Evolutionary conservation across 768 basidiomycete genomes (phyloP), one percentile per base, ranked within the genome.

Genomic region (Naganishia onofrii): DNA sequence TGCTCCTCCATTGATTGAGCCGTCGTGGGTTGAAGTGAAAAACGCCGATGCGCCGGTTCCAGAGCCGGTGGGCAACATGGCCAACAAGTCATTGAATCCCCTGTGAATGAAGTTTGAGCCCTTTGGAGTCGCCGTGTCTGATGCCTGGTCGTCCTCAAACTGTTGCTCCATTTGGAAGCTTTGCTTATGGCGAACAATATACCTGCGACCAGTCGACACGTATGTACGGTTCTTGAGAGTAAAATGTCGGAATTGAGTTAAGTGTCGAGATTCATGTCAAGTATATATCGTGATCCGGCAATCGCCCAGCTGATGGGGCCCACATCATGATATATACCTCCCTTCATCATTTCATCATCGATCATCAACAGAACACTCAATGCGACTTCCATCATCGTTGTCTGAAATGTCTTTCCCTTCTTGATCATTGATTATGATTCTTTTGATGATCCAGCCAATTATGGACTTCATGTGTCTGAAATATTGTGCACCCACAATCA

Each of bases 71-170:
- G 46, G 44, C 13, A 70, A 44, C 48, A 56, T 36, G 15, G 58
- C 48, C 29, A 70, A 31, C 32, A 70, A 23, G 38, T 70, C 69
- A 51, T 70, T 54, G 36, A 70, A 70, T 1, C 69, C 69, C 26
- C 48, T 57, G 52, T 70, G 69, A 29, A 65, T 65, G n/a, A 70
- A 63, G 38, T 63, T 46, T 12, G 60, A 63, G 4, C 38, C 60
- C 26, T 63, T 63, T n/a, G 48, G 48, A 1, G 48, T 51, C 1
- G 7, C 21, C 23, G 48, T 51, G 3, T 26, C n/a, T n/a, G 48
- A 51, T 3, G 6, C 48, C 7, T 51, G 21, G 15, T 51, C 23
- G n/a, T 23, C 48, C 2, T n/a, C 6, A n/a, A n/a, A 23, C 21
- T 51, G n/a, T 51, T 15, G 44, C n/a, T 51, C 48, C 48, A 51